Evolutionary conservation across 345 rosid species (phyloP), one percentile per base, ranked within the genome.

Genomic region (Orychophragmus violaceus): DNA sequence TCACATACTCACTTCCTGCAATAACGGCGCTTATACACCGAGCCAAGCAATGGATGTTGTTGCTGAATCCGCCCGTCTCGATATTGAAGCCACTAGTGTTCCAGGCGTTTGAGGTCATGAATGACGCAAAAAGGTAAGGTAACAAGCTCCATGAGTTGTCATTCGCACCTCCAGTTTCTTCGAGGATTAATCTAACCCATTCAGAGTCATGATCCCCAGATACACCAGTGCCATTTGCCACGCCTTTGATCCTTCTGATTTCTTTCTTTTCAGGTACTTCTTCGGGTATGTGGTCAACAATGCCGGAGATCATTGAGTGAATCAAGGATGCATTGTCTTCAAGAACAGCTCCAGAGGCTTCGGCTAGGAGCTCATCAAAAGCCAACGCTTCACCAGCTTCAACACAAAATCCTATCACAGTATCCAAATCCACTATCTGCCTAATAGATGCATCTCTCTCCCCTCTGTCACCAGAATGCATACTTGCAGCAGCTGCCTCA

Each of bases 351-450:
- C 99, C 96, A 72, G 91, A 78, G 74, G 96, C 99, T 78, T 94
- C 89, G 56, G 99, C 96, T 58, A 94, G 78, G 81, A 91, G 95
- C 57, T 85, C 73, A 79, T 87, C 95, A 72, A 94, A 94, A 72
- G 99, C 90, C 70, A 94, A 78, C 16, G 99, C 96, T 76, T 94
- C 95, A 53, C 99, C 99, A 55, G 91, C 99, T 82, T 94, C 96
- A 39, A 83, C 80, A 73, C 99, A 94, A 71, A 94, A 94, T 58
- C 95, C 97, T 49, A 87, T 84, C 32, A 91, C 80, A 0, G 97
- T 94, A 74, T 94, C 99, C 82, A 94, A 80, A 76, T 91, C 99
- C 50, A 91, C 81, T 62, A 94, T 87, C 84, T 94, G 99, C 82
- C 82, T 88, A 37, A 82, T 33, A 42, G 80, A 79, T 17, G 84